phyloP scores from a whole-genome alignment of 805 yeast genomes.

The Cyberlindnera euphorbiae region DNA sequence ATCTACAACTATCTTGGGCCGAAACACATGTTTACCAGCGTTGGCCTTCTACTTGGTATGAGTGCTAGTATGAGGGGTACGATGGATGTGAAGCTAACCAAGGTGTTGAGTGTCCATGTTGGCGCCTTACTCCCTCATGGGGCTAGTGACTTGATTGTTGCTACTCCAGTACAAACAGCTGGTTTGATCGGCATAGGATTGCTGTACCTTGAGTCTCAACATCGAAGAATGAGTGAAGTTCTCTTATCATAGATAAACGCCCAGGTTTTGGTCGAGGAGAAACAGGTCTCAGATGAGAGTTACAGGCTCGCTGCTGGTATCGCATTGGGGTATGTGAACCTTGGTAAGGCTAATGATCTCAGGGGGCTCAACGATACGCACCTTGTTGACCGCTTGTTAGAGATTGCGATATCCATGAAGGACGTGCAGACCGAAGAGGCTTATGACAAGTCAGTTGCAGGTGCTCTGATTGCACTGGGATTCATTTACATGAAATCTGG shows the following conservation, averaged over 20 bases:
- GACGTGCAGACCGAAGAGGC: slow-evolving; percentile 59
- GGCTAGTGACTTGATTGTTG: slow-evolving; percentile 83
- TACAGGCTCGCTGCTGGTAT: slow-evolving; percentile 87
- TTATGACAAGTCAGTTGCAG: slow-evolving; percentile 59
- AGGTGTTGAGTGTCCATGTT: slow-evolving; percentile 88
- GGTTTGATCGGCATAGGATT: slow-evolving; percentile 89
- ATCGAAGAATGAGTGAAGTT: slow-evolving; percentile 81
- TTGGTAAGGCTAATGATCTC: slow-evolving; percentile 67
- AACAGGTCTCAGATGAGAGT: slow-evolving; percentile 60
- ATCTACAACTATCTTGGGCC: slow-evolving; percentile 90
- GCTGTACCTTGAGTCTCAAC: slow-evolving; percentile 70
- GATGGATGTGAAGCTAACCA: slow-evolving; percentile 82
- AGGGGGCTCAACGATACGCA: slow-evolving; percentile 57
- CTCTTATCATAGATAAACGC: slow-evolving; percentile 65
- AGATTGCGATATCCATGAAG: slow-evolving; percentile 53
- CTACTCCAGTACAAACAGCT: slow-evolving; percentile 80
- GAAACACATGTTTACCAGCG: slow-evolving; percentile 76
- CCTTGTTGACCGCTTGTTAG: slow-evolving; percentile 54
- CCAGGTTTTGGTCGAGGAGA: slow-evolving; percentile 48
- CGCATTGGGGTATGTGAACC: slow-evolving; percentile 76
- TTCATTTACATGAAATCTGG: slow-evolving; percentile 70
- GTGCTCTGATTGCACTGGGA: slow-evolving; percentile 72
- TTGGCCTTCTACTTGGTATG: slow-evolving; percentile 87
- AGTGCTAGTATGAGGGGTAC: slow-evolving; percentile 82
- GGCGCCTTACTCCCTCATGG: slow-evolving; percentile 89